Conservation (phyloP, 108 stramenopile genomes). For the Discostella pseudostelligera region DNA sequence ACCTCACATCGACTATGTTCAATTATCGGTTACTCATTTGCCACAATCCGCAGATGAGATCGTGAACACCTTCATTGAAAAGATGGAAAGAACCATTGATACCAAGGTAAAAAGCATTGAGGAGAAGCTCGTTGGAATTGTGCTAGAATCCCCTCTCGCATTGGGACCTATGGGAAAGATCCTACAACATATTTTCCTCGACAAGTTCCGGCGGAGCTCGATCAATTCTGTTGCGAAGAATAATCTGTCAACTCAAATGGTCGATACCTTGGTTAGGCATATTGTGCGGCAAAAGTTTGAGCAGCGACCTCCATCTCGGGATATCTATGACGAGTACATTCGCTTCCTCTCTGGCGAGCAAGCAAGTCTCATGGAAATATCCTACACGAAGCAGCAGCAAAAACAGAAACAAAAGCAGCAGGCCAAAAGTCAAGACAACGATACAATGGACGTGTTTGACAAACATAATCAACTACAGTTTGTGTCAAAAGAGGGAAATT, state of each 20-base stretch:
- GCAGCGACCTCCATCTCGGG: conserved; percentile 38
- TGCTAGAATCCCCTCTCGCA: conserved; percentile 19
- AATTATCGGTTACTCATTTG: not conserved
- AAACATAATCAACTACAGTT: conserved; percentile 30
- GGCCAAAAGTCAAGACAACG: conserved; percentile 53
- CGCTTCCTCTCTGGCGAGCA: conserved; percentile 54
- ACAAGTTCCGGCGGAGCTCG: conserved; percentile 47
- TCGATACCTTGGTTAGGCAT: conserved; percentile 35
- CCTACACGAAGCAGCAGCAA: conserved; percentile 62
- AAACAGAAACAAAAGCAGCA: conserved; percentile 64
- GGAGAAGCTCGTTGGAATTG: conserved; percentile 23
- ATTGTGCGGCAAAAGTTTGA: conserved; percentile 53
- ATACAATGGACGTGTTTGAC: conserved; percentile 57
- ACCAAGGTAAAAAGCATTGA: conserved; percentile 36
- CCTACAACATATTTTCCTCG: conserved; percentile 42
- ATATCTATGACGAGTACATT: conserved; percentile 52
- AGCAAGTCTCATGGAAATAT: conserved; percentile 54
- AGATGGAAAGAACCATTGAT: conserved; percentile 46
- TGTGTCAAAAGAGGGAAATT: conserved; percentile 24
- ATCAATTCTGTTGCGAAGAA: conserved; percentile 31
- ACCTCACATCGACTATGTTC: not conserved
- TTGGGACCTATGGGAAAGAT: conserved; percentile 26
- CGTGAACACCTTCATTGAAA: conserved; percentile 58
- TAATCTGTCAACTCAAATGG: conserved; percentile 23
- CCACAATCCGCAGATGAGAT: conserved; percentile 40